Evolutionary conservation across 257 asterid genomes (phyloP), one percentile per base, ranked within the genome.

Genomic region (Sherardia arvensis): DNA sequence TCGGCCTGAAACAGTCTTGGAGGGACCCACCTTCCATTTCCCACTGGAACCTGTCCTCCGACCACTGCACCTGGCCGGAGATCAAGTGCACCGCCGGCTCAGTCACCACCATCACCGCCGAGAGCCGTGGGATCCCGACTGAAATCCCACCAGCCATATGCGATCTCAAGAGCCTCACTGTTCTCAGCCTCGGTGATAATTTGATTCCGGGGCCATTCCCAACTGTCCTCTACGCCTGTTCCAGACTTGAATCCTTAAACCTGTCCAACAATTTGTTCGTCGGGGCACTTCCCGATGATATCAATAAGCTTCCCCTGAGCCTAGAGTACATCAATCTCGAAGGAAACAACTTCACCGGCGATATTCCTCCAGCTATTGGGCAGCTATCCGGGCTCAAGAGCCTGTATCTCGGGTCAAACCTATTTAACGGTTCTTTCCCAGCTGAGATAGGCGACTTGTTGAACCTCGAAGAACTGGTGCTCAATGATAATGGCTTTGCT

Each of bases 1-100:
- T 92, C 34, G 51, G 61, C 11, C 81, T 92, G 36, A 84, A 84
- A 66, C 76, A 74, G 2, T 75, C 75, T 68, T 92, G 94, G 94
- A 66, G 70, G 61, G 65, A 74, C 61, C 88, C 93, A 38, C 43
- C 87, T 25, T 62, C 75, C 53, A 78, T 92, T 69, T 25, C 55
- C 65, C 87, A 78, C 75, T 92, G 98, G 98, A 75, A 58, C 0
- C 45, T 74, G 0, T 74, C 90, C 4, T 66, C 80, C 5, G 71
- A 78, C 62, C 97, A 79, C 67, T 91, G 98, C 80, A 56, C 59
- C 3, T 91, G 98, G 98, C 79, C 86, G 0, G 97, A 76, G 77
- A 75, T 91, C 79, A 80, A 69, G 5, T 91, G 95, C 82, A 28
- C 76, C 22, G 20, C 22, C 7, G 84, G 76, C 61, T 76, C 80